Conservation (phyloP, 352 stramenopile species). For the Saprolegnia parasitica region DNA sequence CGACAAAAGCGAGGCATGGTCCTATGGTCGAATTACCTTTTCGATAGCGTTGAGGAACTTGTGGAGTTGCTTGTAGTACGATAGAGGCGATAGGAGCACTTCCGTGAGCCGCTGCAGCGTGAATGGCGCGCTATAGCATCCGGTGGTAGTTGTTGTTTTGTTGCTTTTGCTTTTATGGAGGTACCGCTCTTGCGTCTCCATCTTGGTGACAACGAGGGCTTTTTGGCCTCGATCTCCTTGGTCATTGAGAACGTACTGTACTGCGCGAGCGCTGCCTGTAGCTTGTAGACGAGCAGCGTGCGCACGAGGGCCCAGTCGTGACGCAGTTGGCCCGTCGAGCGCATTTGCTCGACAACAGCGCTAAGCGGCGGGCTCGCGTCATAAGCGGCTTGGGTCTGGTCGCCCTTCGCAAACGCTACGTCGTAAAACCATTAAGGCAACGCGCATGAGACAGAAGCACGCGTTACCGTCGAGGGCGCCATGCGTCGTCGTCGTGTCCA, state of each 20-base stretch:
- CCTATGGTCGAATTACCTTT: neutral
- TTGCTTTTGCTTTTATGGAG: neutral
- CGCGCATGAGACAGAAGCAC: neutral
- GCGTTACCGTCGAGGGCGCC: neutral
- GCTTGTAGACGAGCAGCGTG: neutral
- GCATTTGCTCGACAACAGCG: conserved; percentile 1
- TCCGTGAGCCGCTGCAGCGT: conserved; percentile 13
- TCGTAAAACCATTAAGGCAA: neutral
- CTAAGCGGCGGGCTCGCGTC: neutral
- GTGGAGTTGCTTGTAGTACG: conserved; percentile 4
- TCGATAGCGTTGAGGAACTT: conserved; percentile 10
- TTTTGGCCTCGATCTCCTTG: neutral
- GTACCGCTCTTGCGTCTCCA: conserved; percentile 10
- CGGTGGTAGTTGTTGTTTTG: neutral
- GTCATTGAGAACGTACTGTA: neutral
- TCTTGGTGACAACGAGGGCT: conserved; percentile 5
- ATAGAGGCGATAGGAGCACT: neutral
- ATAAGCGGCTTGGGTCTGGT: neutral
- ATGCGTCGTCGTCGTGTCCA: neutral
- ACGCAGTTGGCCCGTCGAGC: neutral
- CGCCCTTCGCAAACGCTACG: neutral
- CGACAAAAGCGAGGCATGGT: neutral
- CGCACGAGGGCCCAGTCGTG: neutral
- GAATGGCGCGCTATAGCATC: neutral
- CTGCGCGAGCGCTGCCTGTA: neutral